phyloP scores from a whole-genome alignment of 257 asterid species.

The Paulownia fortunei region DNA sequence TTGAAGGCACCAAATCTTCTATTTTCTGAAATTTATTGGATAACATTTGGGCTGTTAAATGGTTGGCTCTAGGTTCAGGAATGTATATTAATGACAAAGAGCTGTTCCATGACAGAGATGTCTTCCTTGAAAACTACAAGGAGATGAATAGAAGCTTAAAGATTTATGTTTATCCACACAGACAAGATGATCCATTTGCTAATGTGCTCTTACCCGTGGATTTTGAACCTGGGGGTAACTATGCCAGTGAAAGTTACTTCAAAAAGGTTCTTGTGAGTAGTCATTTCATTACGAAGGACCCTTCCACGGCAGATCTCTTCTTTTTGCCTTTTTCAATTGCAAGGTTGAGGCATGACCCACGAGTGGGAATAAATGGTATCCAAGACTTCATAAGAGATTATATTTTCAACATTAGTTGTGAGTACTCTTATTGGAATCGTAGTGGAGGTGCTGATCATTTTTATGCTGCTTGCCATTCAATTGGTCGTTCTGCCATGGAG shows the following conservation, averaged over 20 bases:
- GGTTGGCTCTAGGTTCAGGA: slow-evolving; percentile 46
- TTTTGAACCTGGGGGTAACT: slow-evolving; percentile 80
- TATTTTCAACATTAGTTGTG: slow-evolving; percentile 57
- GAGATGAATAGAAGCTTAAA: slow-evolving; percentile 74
- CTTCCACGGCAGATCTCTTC: slow-evolving; percentile 75
- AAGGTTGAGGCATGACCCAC: slow-evolving; percentile 75
- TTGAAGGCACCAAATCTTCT: neutral
- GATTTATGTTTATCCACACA: slow-evolving; percentile 73
- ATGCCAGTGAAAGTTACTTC: slow-evolving; percentile 96
- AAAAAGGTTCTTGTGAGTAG: slow-evolving; percentile 70
- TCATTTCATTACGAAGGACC: slow-evolving; percentile 72
- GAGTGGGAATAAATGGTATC: slow-evolving; percentile 68
- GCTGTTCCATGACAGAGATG: slow-evolving; percentile 67
- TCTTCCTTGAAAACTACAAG: slow-evolving; percentile 63
- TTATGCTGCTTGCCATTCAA: slow-evolving; percentile 90
- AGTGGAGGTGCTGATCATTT: slow-evolving; percentile 91
- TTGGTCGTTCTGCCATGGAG: slow-evolving; percentile 78
- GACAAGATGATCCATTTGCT: slow-evolving; percentile 69
- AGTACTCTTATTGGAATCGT: slow-evolving; percentile 76
- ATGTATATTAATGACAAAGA: slow-evolving; percentile 38
- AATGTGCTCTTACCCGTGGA: slow-evolving; percentile 69
- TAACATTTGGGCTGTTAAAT: slow-evolving; percentile 29
- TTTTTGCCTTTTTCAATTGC: slow-evolving; percentile 85
- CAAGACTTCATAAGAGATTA: slow-evolving; percentile 70
- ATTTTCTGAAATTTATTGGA: slow-evolving; percentile 21